These are phyloP conservation scores for Aspergillus novofumigatus DNA, from an alignment of 2,329 filamentous ascomycete species.

Conservation along the genomic window DNA sequence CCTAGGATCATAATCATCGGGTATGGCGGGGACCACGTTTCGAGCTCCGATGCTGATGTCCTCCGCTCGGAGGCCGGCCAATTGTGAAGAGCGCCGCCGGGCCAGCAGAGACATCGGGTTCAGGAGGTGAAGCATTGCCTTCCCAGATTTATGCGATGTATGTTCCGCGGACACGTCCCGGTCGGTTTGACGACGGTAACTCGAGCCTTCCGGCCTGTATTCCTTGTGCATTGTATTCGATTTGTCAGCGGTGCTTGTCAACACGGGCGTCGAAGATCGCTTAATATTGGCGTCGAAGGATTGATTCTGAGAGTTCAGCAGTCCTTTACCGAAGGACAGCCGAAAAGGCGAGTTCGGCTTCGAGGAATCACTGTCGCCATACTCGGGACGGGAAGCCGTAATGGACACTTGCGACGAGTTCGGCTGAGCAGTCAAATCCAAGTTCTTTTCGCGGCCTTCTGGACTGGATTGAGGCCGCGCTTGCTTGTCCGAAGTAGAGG, in stretches of 20 bases:
- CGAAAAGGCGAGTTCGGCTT: conserved; percentile 36
- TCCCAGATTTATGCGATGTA: conserved; percentile 35
- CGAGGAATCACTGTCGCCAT: conserved; percentile 24
- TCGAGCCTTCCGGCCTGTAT: conserved; percentile 19
- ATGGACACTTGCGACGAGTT: conserved; percentile 26
- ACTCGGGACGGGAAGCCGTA: conserved; percentile 17
- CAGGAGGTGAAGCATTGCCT: conserved; percentile 52
- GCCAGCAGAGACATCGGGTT: conserved; percentile 60
- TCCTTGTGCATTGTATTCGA: conserved; percentile 20
- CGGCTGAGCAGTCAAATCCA: conserved; percentile 19
- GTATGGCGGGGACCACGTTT: conserved; percentile 48
- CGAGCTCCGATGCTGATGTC: conserved; percentile 49
- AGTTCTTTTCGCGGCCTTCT: conserved; percentile 22
- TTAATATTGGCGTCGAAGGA: conserved; percentile 23
- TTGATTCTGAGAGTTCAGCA: conserved; percentile 19
- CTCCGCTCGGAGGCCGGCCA: conserved; percentile 45
- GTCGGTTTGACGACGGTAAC: conserved; percentile 22
- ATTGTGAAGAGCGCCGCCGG: conserved; percentile 53
- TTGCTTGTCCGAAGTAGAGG: conserved; percentile 22
- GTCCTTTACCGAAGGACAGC: conserved; percentile 31
- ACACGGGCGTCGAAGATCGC: conserved; percentile 23
- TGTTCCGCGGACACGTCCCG: conserved; percentile 27
- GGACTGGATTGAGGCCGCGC: conserved; percentile 29
- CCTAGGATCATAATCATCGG: conserved; percentile 60
- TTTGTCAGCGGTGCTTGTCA: conserved; percentile 21